These are phyloP conservation scores for Tetrahymena elliotti DNA, from an alignment of 73 alveolate species.

Conservation along the genomic window DNA sequence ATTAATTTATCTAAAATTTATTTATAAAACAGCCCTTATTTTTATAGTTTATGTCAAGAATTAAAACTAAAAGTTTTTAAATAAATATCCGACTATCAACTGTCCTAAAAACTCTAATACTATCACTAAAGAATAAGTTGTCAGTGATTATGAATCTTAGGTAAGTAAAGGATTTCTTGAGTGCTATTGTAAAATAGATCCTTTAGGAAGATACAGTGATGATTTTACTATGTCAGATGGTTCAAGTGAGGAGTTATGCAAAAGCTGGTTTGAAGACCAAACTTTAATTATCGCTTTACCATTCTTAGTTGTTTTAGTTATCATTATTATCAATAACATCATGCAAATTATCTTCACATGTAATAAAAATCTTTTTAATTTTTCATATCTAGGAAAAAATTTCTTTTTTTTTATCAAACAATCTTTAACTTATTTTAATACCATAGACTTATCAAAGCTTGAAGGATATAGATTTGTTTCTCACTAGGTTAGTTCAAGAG, in stretches of 20 bases:
- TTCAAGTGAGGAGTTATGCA: background rate
- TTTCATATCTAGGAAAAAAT: background rate
- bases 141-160: background rate
- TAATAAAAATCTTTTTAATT: background rate
- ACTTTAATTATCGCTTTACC: background rate
- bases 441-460: background rate
- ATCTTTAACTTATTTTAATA: background rate
- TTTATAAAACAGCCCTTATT: background rate
- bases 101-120: background rate
- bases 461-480: background rate
- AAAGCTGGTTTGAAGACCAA: background rate
- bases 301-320: background rate
- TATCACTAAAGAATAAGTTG: background rate
- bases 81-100: background rate
- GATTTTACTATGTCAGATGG: background rate
- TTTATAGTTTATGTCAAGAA: background rate
- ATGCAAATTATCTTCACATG: background rate
- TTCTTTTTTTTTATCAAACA: background rate
- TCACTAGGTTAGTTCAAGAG: background rate
- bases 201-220: background rate
- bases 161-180: background rate
- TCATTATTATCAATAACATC: background rate
- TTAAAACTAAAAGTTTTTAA: background rate
- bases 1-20: too few species aligned
- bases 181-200: background rate